phyloP scores from a whole-genome alignment of 2,329 filamentous ascomycete species.

The Aspergillus sp. region DNA sequence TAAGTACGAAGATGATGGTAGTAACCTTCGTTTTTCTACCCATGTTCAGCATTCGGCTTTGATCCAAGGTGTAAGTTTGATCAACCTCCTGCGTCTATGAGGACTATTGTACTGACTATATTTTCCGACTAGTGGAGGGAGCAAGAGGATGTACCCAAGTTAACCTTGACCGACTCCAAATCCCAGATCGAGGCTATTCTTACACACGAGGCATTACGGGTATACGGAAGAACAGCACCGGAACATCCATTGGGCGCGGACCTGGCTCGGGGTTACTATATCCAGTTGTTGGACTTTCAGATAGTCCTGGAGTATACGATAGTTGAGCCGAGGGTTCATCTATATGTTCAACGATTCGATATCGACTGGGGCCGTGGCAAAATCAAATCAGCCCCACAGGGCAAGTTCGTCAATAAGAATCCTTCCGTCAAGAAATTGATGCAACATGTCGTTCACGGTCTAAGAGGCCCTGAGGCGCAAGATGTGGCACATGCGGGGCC shows the following conservation, averaged over 20 bases:
- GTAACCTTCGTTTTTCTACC: constrained; percentile 34
- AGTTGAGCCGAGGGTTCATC: constrained; percentile 23
- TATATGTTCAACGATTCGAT: constrained; percentile 29
- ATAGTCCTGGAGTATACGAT: constrained; percentile 36
- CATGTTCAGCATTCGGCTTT: constrained; percentile 21
- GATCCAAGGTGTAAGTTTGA: constrained; percentile 32
- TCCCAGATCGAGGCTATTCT: constrained; percentile 39
- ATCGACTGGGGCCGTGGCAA: constrained; percentile 25
- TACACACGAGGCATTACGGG: constrained; percentile 26
- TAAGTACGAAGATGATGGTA: constrained; percentile 34
- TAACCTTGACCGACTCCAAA: constrained; percentile 37
- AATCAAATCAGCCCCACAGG: constrained; percentile 13
- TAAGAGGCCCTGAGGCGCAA: constrained; percentile 8
- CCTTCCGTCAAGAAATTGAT: constrained; percentile 21
- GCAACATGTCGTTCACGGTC: constrained; percentile 10
- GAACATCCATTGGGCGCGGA: constrained; percentile 20
- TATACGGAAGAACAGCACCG: constrained; percentile 22
- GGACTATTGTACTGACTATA: neutral
- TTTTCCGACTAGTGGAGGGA: constrained; percentile 29
- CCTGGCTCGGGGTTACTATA: constrained; percentile 28
- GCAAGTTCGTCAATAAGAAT: constrained; percentile 25
- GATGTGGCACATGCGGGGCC: neutral
- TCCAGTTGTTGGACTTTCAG: constrained; percentile 38
- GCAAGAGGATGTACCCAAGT: constrained; percentile 18
- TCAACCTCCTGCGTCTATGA: neutral